phyloP scores from a whole-genome alignment of 2,329 filamentous ascomycete species.

The Aspergillus carbonarius region DNA sequence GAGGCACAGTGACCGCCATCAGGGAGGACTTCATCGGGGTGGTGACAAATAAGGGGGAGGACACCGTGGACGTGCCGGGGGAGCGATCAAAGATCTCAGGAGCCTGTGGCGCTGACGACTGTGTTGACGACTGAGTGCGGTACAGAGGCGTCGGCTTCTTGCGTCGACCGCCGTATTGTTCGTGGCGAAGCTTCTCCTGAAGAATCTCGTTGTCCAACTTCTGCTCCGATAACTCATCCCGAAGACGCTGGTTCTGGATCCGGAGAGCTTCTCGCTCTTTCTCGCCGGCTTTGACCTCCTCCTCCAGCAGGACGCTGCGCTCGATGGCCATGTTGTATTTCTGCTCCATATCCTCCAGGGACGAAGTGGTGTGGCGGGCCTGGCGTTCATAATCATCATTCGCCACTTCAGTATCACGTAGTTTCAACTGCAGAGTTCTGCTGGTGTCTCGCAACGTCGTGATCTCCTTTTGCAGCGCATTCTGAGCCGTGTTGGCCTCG shows the following conservation, averaged over 20 bases:
- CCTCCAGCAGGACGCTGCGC: slow-evolving; percentile 86
- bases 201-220: slow-evolving; percentile 94
- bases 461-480: slow-evolving; percentile 88
- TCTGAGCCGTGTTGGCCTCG: slow-evolving; percentile 83
- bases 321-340: slow-evolving; percentile 97
- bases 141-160: slow-evolving; percentile 53
- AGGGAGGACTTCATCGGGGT: slow-evolving; percentile 71
- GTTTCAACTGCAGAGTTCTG: slow-evolving; percentile 73
- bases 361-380: slow-evolving; percentile 91
- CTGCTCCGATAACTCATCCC: slow-evolving; percentile 87
- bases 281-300: slow-evolving; percentile 87
- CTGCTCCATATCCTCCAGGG: slow-evolving; percentile 92
- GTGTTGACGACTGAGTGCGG: slow-evolving; percentile 46
- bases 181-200: slow-evolving; percentile 85
- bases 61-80: slow-evolving; percentile 76
- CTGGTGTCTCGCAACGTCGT: slow-evolving; percentile 84
- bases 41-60: slow-evolving; percentile 85
- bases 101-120: slow-evolving; percentile 58
- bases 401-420: slow-evolving; percentile 94
- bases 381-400: slow-evolving; percentile 98
- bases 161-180: slow-evolving; percentile 52
- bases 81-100: slow-evolving; percentile 70
- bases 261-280: slow-evolving; percentile 85
- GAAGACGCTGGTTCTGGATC: slow-evolving; percentile 85
- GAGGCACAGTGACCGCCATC: slow-evolving; percentile 72